Base-by-base conservation (phyloP, 306 rosid species). In the Carpinus fangiana region DNA sequence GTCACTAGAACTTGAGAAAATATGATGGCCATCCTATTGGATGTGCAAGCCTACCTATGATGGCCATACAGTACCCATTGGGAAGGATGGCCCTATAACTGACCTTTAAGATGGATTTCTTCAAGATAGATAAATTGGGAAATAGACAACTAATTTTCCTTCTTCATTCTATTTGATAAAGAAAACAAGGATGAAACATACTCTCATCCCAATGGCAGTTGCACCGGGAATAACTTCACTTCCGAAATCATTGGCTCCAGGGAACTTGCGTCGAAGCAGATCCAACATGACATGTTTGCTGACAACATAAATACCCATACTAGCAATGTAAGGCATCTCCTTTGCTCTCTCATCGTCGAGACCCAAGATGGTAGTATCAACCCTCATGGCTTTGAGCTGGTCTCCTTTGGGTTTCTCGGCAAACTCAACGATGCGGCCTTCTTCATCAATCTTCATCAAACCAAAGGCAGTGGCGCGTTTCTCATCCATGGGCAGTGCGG, bases 151-250 rank as follows among this genome's bases (percentile, higher is more conserved):
- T 18, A 5, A 14, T 4, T 41, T 4, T 41, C 47, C 23, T 64
- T 41, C 20, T 66, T 66, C 51, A 67, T 67, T 67, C 51, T 38
- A 21, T 59, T 59, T 21, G 31, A 59, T 5, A 59, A 16, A 26
- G 68, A 31, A 31, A 31, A 31, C 2, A 31, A 31, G 2, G 17
- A 67, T 67, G 83, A 36, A 65, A 59, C 94, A n/a, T 88, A 96
- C 99, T 79, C 98, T 93, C 93, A 90, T 26, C 70, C 97, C 99
- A 54, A 90, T 83, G 73, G 98, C 87, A 75, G 99, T 96, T 48
- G 98, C 99, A 53, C 99, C 97, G 56, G 99, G 99, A 89, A 96
- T 96, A 45, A 96, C 97, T 91, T 96, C 99, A 82, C 99, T 96
- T 34, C 99, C 98, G 21, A 96, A 96, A 87, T 96, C 99, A 82